Evolutionary conservation across 1,284 basidiomycete genomes (phyloP).

Genomic region (Trichosporon ovoides): DNA sequence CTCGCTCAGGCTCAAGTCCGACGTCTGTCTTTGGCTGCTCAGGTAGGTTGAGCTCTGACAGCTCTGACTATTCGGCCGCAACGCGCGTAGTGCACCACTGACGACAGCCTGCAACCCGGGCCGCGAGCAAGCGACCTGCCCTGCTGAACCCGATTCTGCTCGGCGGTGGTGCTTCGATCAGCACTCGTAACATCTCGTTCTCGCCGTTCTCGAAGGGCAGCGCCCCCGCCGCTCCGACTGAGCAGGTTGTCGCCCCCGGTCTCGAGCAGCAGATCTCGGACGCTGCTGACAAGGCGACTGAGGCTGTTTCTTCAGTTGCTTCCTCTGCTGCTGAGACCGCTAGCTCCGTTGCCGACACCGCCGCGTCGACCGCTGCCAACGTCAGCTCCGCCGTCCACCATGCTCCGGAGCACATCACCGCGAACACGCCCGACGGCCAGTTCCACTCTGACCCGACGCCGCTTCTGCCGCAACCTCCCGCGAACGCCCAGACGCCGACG

Average conservation of each 20-base stretch:
- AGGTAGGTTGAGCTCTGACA: slow-evolving; percentile 21
- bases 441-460: slow-evolving; percentile 25
- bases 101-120: slow-evolving; percentile 28
- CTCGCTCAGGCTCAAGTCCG: slow-evolving; percentile 14
- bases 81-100: neutral
- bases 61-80: neutral
- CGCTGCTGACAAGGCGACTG: neutral
- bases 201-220: neutral
- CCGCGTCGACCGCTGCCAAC: neutral
- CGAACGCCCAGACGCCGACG: slow-evolving; percentile 30
- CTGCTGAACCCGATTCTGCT: slow-evolving; percentile 4
- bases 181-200: slow-evolving; percentile 7
- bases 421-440: slow-evolving; percentile 20
- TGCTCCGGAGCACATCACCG: slow-evolving; percentile 16
- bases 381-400: slow-evolving; percentile 3
- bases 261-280: neutral
- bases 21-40: slow-evolving; percentile 19
- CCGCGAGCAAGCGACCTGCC: slow-evolving; percentile 36
- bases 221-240: too few relatives aligned
- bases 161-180: neutral
- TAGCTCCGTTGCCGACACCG: neutral
- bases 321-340: neutral
- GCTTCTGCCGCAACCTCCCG: slow-evolving; percentile 37
- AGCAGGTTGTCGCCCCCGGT: neutral
- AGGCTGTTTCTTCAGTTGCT: slow-evolving; percentile 9